These are phyloP conservation scores for Cyberlindnera amylophila DNA, from an alignment of 805 yeast genomes.

Conservation along the genomic window DNA sequence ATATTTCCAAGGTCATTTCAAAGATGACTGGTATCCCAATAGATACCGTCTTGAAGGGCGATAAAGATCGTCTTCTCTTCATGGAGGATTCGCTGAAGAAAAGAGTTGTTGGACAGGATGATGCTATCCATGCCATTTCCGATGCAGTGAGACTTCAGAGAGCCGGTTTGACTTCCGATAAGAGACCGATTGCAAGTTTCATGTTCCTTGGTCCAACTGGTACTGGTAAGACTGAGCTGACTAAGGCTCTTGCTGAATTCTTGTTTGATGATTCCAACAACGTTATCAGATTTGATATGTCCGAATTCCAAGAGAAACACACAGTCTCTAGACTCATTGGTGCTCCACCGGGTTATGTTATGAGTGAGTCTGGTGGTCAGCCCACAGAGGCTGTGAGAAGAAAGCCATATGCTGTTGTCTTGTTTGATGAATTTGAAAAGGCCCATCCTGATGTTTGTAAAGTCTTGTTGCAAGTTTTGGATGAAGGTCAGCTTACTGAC, in stretches of 20 bases:
- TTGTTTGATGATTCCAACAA: slow-evolving; percentile 85
- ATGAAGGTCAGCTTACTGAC: slow-evolving; percentile 93
- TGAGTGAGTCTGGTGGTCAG: slow-evolving; percentile 92
- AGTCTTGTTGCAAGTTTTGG: slow-evolving; percentile 83
- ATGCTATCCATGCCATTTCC: slow-evolving; percentile 83
- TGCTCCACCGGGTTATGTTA: slow-evolving; percentile 97
- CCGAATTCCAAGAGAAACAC: slow-evolving; percentile 95
- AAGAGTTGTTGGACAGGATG: slow-evolving; percentile 93
- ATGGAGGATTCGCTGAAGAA: slow-evolving; percentile 79
- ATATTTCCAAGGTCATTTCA: slow-evolving; percentile 87
- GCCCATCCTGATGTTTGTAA: slow-evolving; percentile 97
- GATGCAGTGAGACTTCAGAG: slow-evolving; percentile 95
- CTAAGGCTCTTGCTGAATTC: slow-evolving; percentile 89
- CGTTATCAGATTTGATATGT: slow-evolving; percentile 93
- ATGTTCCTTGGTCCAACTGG: slow-evolving; percentile 98
- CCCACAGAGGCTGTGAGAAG: slow-evolving; percentile 94
- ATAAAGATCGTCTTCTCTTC: slow-evolving; percentile 80
- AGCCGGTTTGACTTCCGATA: slow-evolving; percentile 93
- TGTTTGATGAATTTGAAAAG: slow-evolving; percentile 95
- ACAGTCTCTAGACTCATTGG: slow-evolving; percentile 89
- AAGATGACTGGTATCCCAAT: slow-evolving; percentile 96
- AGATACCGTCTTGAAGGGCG: slow-evolving; percentile 87
- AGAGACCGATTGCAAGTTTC: slow-evolving; percentile 93
- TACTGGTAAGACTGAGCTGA: slow-evolving; percentile 95
- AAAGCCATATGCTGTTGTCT: slow-evolving; percentile 87